phyloP scores from a whole-genome alignment of 2,329 filamentous ascomycete species.

The Colletotrichum sp. region DNA sequence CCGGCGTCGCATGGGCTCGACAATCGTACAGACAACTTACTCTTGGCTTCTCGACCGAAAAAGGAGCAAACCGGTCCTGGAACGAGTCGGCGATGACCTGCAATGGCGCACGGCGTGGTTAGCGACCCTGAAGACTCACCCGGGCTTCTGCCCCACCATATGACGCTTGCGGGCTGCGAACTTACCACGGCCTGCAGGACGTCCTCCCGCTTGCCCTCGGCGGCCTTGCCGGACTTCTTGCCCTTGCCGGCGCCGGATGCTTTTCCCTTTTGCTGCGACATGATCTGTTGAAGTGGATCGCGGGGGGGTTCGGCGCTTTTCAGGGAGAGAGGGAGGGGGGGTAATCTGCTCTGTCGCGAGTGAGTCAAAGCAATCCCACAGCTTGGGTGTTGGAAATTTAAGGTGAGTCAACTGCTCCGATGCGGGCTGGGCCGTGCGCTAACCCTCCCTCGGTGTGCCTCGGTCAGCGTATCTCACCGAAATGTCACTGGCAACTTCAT shows the following conservation, averaged over 20 bases:
- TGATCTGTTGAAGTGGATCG: conserved; percentile 26
- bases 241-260: conserved; percentile 45
- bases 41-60: conserved; percentile 86
- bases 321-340: background rate
- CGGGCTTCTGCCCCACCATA: conserved; percentile 29
- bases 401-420: conserved; percentile 16
- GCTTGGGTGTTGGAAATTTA: conserved; percentile 15
- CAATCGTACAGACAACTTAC: conserved; percentile 53
- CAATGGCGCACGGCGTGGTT: background rate
- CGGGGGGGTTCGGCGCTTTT: background rate
- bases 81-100: conserved; percentile 94
- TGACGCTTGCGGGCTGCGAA: conserved; percentile 23
- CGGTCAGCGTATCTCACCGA: background rate
- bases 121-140: conserved; percentile 3
- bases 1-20: conserved; percentile 19
- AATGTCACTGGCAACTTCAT: background rate
- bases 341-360: background rate
- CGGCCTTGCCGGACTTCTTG: conserved; percentile 57
- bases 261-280: conserved; percentile 53
- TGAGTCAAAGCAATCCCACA: conserved; percentile 2
- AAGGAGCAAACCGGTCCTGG: conserved; percentile 88
- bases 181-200: conserved; percentile 62
- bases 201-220: conserved; percentile 63
- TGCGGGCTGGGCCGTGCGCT: conserved; percentile 12
- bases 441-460: background rate